Conservation (phyloP, 208 protist species). For the Leishmania tarentolae region DNA sequence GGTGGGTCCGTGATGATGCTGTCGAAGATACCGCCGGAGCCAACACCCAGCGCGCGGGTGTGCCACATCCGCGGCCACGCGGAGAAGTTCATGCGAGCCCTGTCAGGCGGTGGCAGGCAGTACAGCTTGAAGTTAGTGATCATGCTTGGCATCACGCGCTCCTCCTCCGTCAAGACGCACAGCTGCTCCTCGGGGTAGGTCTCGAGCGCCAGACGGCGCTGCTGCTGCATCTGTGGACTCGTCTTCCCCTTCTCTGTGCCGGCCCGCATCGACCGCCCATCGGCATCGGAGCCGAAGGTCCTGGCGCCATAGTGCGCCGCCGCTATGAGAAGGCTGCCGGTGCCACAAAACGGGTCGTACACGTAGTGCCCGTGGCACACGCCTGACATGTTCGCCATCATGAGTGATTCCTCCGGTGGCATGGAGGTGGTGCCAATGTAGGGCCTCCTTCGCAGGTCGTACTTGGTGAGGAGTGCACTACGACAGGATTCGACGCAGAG, state of each 20-base stretch:
- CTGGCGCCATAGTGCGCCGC: conserved; percentile 86
- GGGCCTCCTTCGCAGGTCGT: conserved; percentile 81
- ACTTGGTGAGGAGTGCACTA: conserved; percentile 56
- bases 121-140: conserved; percentile 92
- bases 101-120: conserved; percentile 65
- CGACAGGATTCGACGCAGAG: conserved; percentile 43
- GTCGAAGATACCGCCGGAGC: conserved; percentile 79
- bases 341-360: conserved; percentile 94
- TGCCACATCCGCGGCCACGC: conserved; percentile 44
- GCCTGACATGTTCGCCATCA: conserved; percentile 91
- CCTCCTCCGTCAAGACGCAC: conserved; percentile 37
- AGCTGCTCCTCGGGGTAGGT: conserved; percentile 37
- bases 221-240: conserved; percentile 75
- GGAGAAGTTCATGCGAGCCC: conserved; percentile 87
- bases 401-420: conserved; percentile 92
- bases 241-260: conserved; percentile 50
- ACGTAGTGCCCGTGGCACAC: conserved; percentile 62
- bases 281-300: conserved; percentile 91
- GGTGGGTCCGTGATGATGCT: conserved; percentile 93
- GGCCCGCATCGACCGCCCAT: conserved; percentile 83
- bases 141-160: conserved; percentile 53
- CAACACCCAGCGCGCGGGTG: neutral
- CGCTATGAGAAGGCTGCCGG: conserved; percentile 87
- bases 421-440: conserved; percentile 97
- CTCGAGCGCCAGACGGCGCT: conserved; percentile 56